Conservation (phyloP, 306 rosid species). For the Heteromeles arbutifolia region DNA sequence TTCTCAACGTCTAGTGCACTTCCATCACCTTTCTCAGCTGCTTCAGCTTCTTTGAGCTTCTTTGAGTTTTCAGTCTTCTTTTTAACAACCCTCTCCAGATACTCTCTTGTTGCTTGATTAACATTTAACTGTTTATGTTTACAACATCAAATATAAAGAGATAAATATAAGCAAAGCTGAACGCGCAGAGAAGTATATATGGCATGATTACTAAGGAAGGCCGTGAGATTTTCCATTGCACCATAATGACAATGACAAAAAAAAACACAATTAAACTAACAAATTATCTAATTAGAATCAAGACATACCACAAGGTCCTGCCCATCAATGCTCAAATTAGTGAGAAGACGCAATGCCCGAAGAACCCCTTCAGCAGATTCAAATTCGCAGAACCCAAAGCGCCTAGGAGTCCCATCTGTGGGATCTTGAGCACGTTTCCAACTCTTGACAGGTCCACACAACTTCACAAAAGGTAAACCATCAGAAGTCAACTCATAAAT, state of each 20-base stretch:
- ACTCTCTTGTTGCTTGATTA: conserved; percentile 60
- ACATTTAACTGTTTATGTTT: conserved; percentile 53
- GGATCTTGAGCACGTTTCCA: conserved; percentile 96
- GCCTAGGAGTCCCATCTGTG: conserved; percentile 75
- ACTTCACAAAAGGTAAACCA: conserved; percentile 36
- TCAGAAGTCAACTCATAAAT: neutral
- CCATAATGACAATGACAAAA: neutral
- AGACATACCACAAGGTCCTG: conserved; percentile 77
- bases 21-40: conserved; percentile 44
- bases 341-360: conserved; percentile 85
- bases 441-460: conserved; percentile 90
- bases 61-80: conserved; percentile 54
- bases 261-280: neutral
- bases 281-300: conserved; percentile 4
- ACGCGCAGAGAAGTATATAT: neutral
- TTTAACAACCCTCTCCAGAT: conserved; percentile 63
- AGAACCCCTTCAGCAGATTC: conserved; percentile 98
- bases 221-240: neutral
- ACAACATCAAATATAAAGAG: conserved; percentile 14
- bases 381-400: conserved; percentile 93
- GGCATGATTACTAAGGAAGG: neutral
- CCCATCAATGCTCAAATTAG: conserved; percentile 82
- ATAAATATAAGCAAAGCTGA: neutral
- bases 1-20: conserved; percentile 37
- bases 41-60: conserved; percentile 51